These are phyloP conservation scores for Candida hispaniensis DNA, from an alignment of 805 yeast genomes.

Conservation along the genomic window DNA sequence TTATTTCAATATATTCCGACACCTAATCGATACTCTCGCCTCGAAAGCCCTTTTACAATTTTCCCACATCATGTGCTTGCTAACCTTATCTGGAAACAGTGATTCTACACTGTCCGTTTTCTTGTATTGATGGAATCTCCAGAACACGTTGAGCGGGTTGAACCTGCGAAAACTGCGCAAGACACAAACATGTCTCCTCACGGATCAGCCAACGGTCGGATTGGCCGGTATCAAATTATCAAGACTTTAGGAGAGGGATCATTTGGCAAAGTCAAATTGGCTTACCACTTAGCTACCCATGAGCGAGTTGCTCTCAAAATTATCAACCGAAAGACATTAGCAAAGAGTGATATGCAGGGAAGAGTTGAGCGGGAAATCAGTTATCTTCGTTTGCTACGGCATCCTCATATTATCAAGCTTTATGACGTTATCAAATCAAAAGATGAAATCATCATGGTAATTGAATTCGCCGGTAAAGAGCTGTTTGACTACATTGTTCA, in stretches of 20 bases:
- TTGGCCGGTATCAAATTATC: conserved; percentile 88
- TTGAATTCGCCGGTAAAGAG: conserved; percentile 94
- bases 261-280: conserved; percentile 89
- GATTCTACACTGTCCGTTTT: too few relatives aligned
- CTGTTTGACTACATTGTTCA: conserved; percentile 92
- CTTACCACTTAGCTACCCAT: conserved; percentile 75
- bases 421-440: conserved; percentile 92
- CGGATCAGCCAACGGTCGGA: conserved; percentile 32
- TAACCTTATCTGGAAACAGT: too few relatives aligned
- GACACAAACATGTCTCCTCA: conserved; percentile 21
- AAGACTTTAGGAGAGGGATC: conserved; percentile 94
- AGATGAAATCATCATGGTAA: conserved; percentile 94
- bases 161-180: conserved; percentile 8
- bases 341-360: conserved; percentile 95
- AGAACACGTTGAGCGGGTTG: conserved; percentile 16
- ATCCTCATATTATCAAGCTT: conserved; percentile 90
- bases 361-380: conserved; percentile 90
- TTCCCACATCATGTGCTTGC: too few relatives aligned
- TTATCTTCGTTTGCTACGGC: conserved; percentile 75
- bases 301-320: conserved; percentile 88
- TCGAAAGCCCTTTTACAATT: too few relatives aligned
- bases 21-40: too few relatives aligned
- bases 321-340: conserved; percentile 82
- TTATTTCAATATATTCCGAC: too few relatives aligned
- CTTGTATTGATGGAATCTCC: too few relatives aligned